Evolutionary conservation across 2,329 filamentous ascomycete genomes (phyloP), one percentile per base, ranked within the genome.

Genomic region (Beauveria rudraprayagi): DNA sequence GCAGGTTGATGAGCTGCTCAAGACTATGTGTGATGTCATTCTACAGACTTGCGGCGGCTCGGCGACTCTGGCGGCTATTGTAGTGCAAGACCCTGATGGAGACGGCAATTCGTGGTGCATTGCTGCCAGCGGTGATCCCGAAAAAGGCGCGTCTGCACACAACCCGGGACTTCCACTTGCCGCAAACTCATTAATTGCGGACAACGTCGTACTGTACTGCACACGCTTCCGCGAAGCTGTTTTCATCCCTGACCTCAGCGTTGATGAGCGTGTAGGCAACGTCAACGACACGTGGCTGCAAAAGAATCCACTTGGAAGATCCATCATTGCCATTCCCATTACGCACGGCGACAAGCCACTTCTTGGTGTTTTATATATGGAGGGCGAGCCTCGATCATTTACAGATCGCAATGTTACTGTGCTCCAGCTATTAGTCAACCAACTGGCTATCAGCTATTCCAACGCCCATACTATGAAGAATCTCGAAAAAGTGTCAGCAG

Each of bases 1-100:
- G 11, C 83, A 89, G 65, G 83, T 92, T 14, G 89, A 92, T 65
- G 83, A 88, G 67, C 79, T 93, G 4, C 80, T 92, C 63, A 86
- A 88, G 68, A 92, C 89, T 47, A 91, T 93, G 85, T 90, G 88
- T 66, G 86, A 91, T 63, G 90, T 92, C 64, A 90, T 92, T 54
- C 73, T 92, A 28, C 87, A 92, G 66, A 91, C 88, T 0, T 91
- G 88, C 56, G 89, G 88, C 44, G 83, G 84, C 37, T 80, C 84
- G 8, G 88, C 88, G 9, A 88, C 87, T 2, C 78, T 88, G 6
- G 89, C 88, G 19, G 89, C 88, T 16, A 89, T 93, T 58, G 80
- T 91, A 24, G 84, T 91, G 9, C 85, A 90, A 66, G 88, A 90
- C 61, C 83, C 86, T 51, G 83, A 83, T 44, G 56, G 50, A 17